Percentiles rank a stretch among this genome's conserved stretches.
These are phyloP conservation scores for Gaultheria prostrata DNA, from an alignment of 148 eudicot genomes.

Conservation along the genomic window DNA sequence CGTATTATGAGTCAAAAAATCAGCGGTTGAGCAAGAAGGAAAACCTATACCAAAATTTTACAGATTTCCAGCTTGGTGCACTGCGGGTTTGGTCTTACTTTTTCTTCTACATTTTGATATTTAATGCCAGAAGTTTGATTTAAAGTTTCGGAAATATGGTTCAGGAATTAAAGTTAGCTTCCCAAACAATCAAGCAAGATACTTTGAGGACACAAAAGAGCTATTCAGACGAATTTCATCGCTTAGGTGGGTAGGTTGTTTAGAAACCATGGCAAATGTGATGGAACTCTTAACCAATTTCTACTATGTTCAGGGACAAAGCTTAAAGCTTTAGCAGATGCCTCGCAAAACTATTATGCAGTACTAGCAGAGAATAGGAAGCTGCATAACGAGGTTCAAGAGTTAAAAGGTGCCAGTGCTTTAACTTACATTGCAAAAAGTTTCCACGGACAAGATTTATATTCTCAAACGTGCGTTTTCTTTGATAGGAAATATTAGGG, in stretches of 20 bases:
- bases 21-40: slow-evolving; percentile 63
- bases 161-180: slow-evolving; percentile 76
- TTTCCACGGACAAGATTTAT: slow-evolving; percentile 1
- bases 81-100: slow-evolving; percentile 45
- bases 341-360: slow-evolving; percentile 60
- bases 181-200: slow-evolving; percentile 71
- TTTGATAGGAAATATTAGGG: slow-evolving; percentile 84
- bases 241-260: slow-evolving; percentile 48
- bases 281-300: slow-evolving; percentile 3
- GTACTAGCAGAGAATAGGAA: slow-evolving; percentile 76
- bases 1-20: slow-evolving; percentile 38
- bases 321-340: slow-evolving; percentile 53
- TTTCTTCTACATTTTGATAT: slow-evolving; percentile 11
- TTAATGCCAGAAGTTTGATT: slow-evolving; percentile 12
- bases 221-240: slow-evolving; percentile 59
- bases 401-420: slow-evolving; percentile 68
- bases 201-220: slow-evolving; percentile 55
- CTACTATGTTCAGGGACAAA: slow-evolving; percentile 45
- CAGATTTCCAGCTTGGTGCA: slow-evolving; percentile 63
- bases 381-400: slow-evolving; percentile 89
- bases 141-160: slow-evolving; percentile 20
- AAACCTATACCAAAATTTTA: slow-evolving; percentile 46
- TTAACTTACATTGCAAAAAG: neutral
- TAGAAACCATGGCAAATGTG: neutral
- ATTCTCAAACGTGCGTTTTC: slow-evolving; percentile 21